Percentiles rank a stretch among this genome's conserved stretches.
Evolutionary conservation across 2,329 filamentous ascomycete species (phyloP).

Genomic region (Verruconis gallopava): DNA sequence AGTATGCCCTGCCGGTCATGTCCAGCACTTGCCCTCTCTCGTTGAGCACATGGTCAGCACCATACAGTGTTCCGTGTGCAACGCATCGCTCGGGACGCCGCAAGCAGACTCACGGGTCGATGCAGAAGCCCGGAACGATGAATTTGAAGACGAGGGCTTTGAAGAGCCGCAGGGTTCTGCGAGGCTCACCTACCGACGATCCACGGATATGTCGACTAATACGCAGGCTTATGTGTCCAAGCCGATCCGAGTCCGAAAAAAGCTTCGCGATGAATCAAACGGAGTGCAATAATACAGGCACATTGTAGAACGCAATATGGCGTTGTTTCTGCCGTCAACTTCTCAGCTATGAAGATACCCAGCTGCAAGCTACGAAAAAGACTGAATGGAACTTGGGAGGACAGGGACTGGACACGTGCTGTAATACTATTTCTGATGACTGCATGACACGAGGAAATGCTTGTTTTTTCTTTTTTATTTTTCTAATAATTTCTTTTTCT

Average conservation of each 20-base stretch:
- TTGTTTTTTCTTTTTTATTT: too few relatives aligned
- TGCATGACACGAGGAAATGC: neutral
- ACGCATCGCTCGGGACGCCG: neutral
- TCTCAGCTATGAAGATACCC: too few relatives aligned
- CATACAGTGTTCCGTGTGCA: slow-evolving; percentile 6
- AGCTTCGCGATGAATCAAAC: neutral
- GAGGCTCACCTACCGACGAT: slow-evolving; percentile 6
- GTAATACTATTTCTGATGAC: neutral
- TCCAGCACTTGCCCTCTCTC: slow-evolving; percentile 1
- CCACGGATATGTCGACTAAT: neutral
- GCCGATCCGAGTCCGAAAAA: slow-evolving; percentile 7
- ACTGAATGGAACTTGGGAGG: too few relatives aligned
- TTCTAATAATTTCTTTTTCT: too few relatives aligned
- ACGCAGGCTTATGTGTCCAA: slow-evolving; percentile 3
- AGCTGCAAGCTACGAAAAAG: too few relatives aligned
- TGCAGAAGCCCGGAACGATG: slow-evolving; percentile 3
- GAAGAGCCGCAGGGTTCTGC: neutral
- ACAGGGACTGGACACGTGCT: too few relatives aligned
- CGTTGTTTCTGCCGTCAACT: too few relatives aligned
- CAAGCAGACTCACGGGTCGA: neutral
- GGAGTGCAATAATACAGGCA: too few relatives aligned
- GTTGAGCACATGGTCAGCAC: slow-evolving; percentile 6
- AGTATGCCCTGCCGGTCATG: neutral
- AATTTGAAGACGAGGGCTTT: slow-evolving; percentile 1
- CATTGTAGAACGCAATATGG: too few relatives aligned